These are phyloP conservation scores for Sphenostylis stenocarpa DNA, from an alignment of 306 rosid species.

Conservation along the genomic window DNA sequence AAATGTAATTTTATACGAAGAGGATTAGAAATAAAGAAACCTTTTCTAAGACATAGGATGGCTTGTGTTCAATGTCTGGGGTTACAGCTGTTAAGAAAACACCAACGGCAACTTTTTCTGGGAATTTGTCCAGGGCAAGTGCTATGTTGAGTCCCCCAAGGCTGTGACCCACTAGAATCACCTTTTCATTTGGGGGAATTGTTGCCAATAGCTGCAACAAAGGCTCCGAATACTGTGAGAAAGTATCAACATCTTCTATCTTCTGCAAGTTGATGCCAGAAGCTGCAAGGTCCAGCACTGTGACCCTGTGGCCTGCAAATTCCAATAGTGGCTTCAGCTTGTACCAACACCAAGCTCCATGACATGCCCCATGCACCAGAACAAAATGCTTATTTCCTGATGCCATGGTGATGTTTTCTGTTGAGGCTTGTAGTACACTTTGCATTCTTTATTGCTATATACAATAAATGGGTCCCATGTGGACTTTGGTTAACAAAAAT, in stretches of 20 bases:
- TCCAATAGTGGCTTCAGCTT: conserved; percentile 62
- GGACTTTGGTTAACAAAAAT: not conserved
- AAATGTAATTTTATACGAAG: no score
- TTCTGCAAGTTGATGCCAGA: conserved; percentile 51
- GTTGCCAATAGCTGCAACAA: conserved; percentile 47
- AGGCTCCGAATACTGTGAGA: conserved; percentile 51
- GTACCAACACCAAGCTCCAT: conserved; percentile 86
- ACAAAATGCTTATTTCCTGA: conserved; percentile 49
- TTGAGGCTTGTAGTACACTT: no score
- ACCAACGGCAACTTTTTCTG: conserved; percentile 44
- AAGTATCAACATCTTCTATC: conserved; percentile 43
- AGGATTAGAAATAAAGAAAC: conserved; percentile 27
- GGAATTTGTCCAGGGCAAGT: conserved; percentile 62
- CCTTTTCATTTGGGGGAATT: conserved; percentile 46
- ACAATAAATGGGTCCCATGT: not conserved
- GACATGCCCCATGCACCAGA: conserved; percentile 76
- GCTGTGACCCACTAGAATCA: conserved; percentile 72
- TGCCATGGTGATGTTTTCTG: no score
- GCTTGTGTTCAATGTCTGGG: conserved; percentile 53
- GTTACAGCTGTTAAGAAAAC: conserved; percentile 60
- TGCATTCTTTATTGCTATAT: not conserved
- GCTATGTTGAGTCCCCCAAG: conserved; percentile 65
- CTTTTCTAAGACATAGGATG: conserved; percentile 56
- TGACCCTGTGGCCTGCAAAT: conserved; percentile 58
- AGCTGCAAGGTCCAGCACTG: conserved; percentile 56